Evolutionary conservation across 306 rosid species (phyloP).

Genomic region (Corylus heterophylla): DNA sequence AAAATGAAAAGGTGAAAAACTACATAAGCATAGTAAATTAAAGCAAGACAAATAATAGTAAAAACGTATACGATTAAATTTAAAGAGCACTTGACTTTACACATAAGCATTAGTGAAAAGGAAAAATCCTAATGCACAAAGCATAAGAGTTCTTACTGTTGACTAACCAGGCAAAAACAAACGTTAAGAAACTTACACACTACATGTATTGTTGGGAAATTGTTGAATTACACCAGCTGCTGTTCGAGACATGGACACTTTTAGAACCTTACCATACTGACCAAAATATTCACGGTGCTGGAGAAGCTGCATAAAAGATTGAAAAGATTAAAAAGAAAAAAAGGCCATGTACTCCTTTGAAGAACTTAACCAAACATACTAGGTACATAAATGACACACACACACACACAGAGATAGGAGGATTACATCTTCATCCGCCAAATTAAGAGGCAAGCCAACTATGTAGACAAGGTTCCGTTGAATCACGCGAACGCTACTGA

Average conservation of each 20-base stretch:
- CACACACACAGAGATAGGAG: slow-evolving; percentile 4
- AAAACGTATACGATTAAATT: not conserved
- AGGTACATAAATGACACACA: not conserved
- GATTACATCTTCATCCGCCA: slow-evolving; percentile 91
- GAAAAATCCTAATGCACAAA: not conserved
- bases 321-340: not conserved
- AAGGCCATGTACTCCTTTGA: not conserved
- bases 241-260: slow-evolving; percentile 98
- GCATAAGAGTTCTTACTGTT: not conserved
- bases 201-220: slow-evolving; percentile 94
- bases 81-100: not conserved
- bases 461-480: slow-evolving; percentile 98
- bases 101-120: not conserved
- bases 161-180: not conserved
- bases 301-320: slow-evolving; percentile 64
- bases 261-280: slow-evolving; percentile 97
- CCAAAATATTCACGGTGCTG: slow-evolving; percentile 88
- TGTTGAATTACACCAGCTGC: slow-evolving; percentile 96
- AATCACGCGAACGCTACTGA: slow-evolving; percentile 93
- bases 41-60: not conserved
- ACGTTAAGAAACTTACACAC: slow-evolving; percentile 75
- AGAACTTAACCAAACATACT: slow-evolving; percentile 1
- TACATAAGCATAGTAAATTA: not conserved
- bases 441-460: slow-evolving; percentile 74
- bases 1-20: not conserved